Conservation (phyloP, 768 basidiomycete genomes). For the Agaricus blazei region DNA sequence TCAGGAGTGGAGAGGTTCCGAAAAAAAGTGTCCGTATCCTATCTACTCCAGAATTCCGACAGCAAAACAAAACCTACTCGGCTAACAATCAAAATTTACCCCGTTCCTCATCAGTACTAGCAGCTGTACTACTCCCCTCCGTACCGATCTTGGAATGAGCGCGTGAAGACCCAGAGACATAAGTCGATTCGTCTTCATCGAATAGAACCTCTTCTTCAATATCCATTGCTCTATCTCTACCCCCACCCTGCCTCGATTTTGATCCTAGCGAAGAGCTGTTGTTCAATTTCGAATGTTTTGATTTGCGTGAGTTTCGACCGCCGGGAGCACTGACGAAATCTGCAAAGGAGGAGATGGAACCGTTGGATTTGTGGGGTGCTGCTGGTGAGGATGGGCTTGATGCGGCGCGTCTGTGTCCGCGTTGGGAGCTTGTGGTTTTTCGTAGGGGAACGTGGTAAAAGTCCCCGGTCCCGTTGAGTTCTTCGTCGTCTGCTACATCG, state of each 20-base stretch:
- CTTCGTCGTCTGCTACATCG: slow-evolving; percentile 44
- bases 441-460: slow-evolving; percentile 60
- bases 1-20: too few relatives aligned
- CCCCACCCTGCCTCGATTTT: slow-evolving; percentile 11
- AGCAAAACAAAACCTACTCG: too few relatives aligned
- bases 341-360: slow-evolving; percentile 49
- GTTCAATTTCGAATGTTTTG: neutral
- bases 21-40: too few relatives aligned
- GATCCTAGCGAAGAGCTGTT: slow-evolving; percentile 15
- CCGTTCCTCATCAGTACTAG: slow-evolving; percentile 35
- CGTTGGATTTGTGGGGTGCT: slow-evolving; percentile 14
- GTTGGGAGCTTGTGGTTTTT: slow-evolving; percentile 30
- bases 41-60: too few relatives aligned
- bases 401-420: slow-evolving; percentile 27
- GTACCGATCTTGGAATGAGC: slow-evolving; percentile 39
- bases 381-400: slow-evolving; percentile 1
- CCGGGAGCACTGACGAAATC: slow-evolving; percentile 61
- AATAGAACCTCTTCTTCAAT: slow-evolving; percentile 54
- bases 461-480: slow-evolving; percentile 61
- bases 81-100: slow-evolving; percentile 9
- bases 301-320: slow-evolving; percentile 22
- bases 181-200: slow-evolving; percentile 51
- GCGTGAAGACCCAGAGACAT: slow-evolving; percentile 36
- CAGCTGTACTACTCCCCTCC: slow-evolving; percentile 33
- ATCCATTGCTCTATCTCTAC: slow-evolving; percentile 29